Conservation (phyloP, 805 yeast species). For the Candida krabiensis region DNA sequence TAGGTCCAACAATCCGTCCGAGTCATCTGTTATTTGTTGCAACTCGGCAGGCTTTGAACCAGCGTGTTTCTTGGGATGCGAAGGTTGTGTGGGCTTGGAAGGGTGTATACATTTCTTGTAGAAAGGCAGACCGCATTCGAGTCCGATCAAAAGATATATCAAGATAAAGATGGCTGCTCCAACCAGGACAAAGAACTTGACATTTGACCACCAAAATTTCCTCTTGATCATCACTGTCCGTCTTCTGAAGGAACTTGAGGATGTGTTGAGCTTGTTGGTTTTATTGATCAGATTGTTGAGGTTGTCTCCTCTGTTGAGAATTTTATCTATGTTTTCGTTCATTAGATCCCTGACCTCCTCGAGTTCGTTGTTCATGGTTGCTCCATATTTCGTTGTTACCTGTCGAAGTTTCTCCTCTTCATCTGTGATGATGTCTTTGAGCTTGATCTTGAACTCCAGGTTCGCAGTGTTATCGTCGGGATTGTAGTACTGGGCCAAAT, state of each 20-base stretch:
- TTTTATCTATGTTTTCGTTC: constrained; percentile 71
- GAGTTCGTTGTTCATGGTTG: constrained; percentile 48
- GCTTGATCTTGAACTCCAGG: constrained; percentile 51
- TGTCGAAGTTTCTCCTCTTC: constrained; percentile 50
- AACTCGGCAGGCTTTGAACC: no score
- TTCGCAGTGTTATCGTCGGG: constrained; percentile 23
- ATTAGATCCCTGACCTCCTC: constrained; percentile 65
- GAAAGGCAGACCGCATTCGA: constrained; percentile 55
- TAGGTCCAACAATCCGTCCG: no score
- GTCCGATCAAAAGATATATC: constrained; percentile 47
- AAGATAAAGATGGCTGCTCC: constrained; percentile 29
- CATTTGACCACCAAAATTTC: constrained; percentile 68
- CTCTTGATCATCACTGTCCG: constrained; percentile 63
- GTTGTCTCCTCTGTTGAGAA: constrained; percentile 77
- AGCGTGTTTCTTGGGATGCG: constrained; percentile 11
- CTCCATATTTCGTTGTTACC: constrained; percentile 33
- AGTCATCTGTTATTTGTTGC: no score
- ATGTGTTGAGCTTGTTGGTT: constrained; percentile 68
- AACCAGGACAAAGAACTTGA: constrained; percentile 41
- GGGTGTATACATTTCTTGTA: constrained; percentile 42
- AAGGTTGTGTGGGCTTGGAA: constrained; percentile 27
- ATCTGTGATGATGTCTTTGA: constrained; percentile 55
- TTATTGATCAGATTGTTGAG: constrained; percentile 72
- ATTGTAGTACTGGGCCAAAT: constrained; percentile 26
- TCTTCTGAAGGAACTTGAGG: constrained; percentile 68